Evolutionary conservation across 495 filamentous ascomycete species (phyloP), one percentile per base, ranked within the genome.

Genomic region (Cercophora sp.): DNA sequence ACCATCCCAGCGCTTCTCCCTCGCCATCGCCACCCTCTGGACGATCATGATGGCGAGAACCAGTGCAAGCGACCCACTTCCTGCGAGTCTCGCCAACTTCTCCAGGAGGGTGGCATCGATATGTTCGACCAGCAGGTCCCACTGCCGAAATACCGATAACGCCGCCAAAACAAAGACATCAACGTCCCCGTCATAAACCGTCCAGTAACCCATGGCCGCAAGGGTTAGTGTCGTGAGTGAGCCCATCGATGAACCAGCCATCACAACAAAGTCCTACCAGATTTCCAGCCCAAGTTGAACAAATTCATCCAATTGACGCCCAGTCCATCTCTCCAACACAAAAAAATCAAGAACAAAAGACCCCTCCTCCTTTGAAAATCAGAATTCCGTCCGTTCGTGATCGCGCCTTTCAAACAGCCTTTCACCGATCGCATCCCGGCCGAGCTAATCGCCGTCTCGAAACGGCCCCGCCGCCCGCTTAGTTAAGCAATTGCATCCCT

Each of bases 1-100:
- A 2, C 64, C 62, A 16, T 52, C 16, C 64, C 62, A 65, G n/a
- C 6, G 29, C 10, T 29, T 37, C 4, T 51, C 22, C 5, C 19
- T 26, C 2, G 8, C 16, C 25, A 19, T 47, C 51, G 36, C 36
- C 20, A 20, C 32, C 9, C 23, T 8, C 26, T 43, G 48, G 8
- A 57, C 10, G 10, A 54, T 2, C 27, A 27, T 37, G 15, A 57
- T 25, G 39, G 54, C 9, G 2, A 64, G 37, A 6, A 66, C 51
- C 13, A 47, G 42, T 15, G 46, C 9, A 13, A 41, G 0, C 1
- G 43, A 9, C 6, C n/a, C 27, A 8, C 15, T 24, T 27, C 19
- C 5, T n/a, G 22, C 9, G 8, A 43, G 3, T 11, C 15, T 43
- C 13, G 40, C 22, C 13, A n/a, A 4, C 41, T 35, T 15, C 20